Evolutionary conservation across 2,329 filamentous ascomycete genomes (phyloP), one percentile per base, ranked within the genome.

Genomic region (Ilyonectria sp.): DNA sequence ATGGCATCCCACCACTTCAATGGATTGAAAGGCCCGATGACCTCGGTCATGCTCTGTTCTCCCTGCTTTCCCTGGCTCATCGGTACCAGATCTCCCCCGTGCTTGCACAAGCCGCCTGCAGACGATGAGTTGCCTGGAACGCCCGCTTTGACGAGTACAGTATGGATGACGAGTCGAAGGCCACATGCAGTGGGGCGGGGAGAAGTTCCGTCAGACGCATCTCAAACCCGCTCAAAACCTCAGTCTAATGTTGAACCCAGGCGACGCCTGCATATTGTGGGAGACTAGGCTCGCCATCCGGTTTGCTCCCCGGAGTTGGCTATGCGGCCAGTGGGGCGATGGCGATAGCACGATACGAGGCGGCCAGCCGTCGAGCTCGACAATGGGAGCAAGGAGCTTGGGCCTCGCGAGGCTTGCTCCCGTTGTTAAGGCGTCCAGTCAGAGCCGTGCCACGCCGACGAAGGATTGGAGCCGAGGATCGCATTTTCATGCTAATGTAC

Each of bases 141-240:
- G 11, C 23, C 19, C 35, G 47, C 23, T 35, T 49, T 59, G 37
- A 54, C n/a, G 33, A 54, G 31, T 17, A 74, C 75, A 54, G 31
- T 17, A 74, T 74, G 64, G 43, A 75, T 75, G 73, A 71, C 73
- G 71, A 72, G 43, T 58, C 57, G 54, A 57, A 52, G 23, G 23
- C 8, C n/a, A 31, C 26, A 19, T 53, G 54, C 50, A 67, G 71
- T 69, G 73, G 73, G 72, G 69, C 68, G 58, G 57, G 65, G 23
- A 66, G 63, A 60, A 29, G 58, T 65, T 67, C 73, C 69, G 61
- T 26, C 55, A 21, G 61, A 68, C 63, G 62, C 56, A 69, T 62
- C 47, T 44, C 62, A 57, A 59, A 47, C 55, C 49, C 53, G 29
- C 47, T 44, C 57, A 47, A 26, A 71, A 65, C 43, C 31, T 67